Base-by-base conservation (phyloP, 345 rosid species). In the Leavenworthia alabamica region DNA sequence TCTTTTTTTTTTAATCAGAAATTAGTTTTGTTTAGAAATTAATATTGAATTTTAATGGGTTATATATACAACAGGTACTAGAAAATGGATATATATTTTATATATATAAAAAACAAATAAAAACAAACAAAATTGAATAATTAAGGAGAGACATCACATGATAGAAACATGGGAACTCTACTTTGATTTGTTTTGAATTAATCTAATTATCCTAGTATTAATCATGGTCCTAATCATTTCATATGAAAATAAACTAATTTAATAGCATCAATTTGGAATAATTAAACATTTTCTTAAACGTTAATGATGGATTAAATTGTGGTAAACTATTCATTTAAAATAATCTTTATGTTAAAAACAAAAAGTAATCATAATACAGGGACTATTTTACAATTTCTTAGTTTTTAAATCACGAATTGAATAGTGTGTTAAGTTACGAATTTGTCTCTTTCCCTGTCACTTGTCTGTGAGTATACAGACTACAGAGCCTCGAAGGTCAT, bases 401-500 rank as follows among this genome's bases (percentile, higher is more conserved):
- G 31, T 12, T 52, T 55, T 20, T 47, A 33, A 70, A 70, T 71
- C 60, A 73, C 63, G 67, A 31, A 63, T 33, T 70, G 68, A 70
- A 46, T 62, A 64, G 46, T 52, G 46, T 52, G 40, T 29, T 8
- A 28, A 42, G 11, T 58, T 27, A 7, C 16, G 3, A 32, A 52
- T 17, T 42, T 68, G 36, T 60, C 73, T 55, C 55, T 73, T 56
- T 70, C 64, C 56, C 43, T 17, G 37, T 45, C 63, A 69, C 59
- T 12, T 54, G 57, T 60, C 42, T 56, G 57, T 56, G 72, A 39
- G 56, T 63, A 51, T 6, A 71, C 65, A 51, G 73, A 67, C 46
- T 6, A 71, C 65, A 51, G 73, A 67, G 36, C 60, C 66, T 70
- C 60, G 52, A 57, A 41, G 73, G 78, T 43, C 79, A 48, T 33